Base-by-base conservation (phyloP, 176 grass and related monocot species). In the Carex parvula region DNA sequence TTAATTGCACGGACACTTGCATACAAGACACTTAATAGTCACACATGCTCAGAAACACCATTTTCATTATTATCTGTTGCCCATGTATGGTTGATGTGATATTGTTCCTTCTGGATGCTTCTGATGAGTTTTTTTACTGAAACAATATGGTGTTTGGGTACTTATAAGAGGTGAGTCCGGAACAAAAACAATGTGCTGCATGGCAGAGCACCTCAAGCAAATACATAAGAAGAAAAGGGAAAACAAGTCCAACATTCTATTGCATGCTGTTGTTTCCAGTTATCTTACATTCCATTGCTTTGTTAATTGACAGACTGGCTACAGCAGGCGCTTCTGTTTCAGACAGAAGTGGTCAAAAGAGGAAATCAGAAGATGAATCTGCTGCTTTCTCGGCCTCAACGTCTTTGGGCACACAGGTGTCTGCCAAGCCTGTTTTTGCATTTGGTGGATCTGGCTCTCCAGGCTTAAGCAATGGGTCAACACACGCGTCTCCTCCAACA, bases 291-390 rank as follows among this genome's bases (percentile, higher is more conserved):
- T 66, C 41, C 37, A 32, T 68, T 83, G 44, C 48, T 32, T 81
- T 68, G n/a, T 65, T 37, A 44, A 69, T 53, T 64, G 26, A 5
- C 41, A 69, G 64, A 63, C 6, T 52, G 37, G 42, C 81, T 53
- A 30, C 81, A 66, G 35, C 60, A 54, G 62, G 55, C 4, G 62
- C 42, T 24, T 53, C 24, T 52, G 81, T 53, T 50, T 83, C 39
- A 53, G 81, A 83, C n/a, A 82, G 37, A 67, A 66, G 18, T 66
- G 15, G 37, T 63, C 81, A 83, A 83, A 83, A 83, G 81, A 53
- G 81, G 44, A 83, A 83, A 83, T 83, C 62, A 55, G 81, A 83
- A 83, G 62, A 83, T 32, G 13, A 69, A 52, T 32, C 81, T 66
- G 42, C 62, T 60, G 4, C 22, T 54, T 18, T 50, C 21, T 66